Evolutionary conservation across 257 asterid genomes (phyloP).

Genomic region (Solanum chmielewskii): DNA sequence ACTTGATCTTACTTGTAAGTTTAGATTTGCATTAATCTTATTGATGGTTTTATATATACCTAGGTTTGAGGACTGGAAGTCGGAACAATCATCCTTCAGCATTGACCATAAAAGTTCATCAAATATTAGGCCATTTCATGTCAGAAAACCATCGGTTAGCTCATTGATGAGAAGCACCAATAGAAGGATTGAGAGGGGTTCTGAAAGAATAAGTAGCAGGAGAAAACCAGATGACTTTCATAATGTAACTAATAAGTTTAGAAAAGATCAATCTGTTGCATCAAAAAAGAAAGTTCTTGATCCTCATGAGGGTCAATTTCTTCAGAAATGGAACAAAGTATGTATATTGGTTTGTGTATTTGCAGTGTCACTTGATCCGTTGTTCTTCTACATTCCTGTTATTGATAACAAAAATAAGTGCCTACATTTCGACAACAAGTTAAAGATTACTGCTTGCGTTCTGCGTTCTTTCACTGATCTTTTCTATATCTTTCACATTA

Average conservation of each 20-base stretch:
- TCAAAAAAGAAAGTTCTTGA: slow-evolving; percentile 12
- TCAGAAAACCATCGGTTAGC: slow-evolving; percentile 11
- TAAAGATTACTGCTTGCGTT: slow-evolving; percentile 33
- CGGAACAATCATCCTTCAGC: slow-evolving; percentile 17
- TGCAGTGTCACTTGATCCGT: slow-evolving; percentile 42
- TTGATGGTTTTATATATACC: background rate
- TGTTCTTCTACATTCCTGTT: slow-evolving; percentile 58
- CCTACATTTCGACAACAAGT: slow-evolving; percentile 24
- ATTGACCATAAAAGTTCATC: background rate
- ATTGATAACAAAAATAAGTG: slow-evolving; percentile 20
- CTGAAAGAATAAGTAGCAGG: background rate
- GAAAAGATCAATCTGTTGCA: background rate
- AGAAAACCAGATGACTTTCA: background rate
- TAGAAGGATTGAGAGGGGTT: background rate
- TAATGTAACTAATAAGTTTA: background rate
- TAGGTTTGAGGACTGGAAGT: slow-evolving; percentile 37
- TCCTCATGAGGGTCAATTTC: slow-evolving; percentile 35
- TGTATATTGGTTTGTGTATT: slow-evolving; percentile 27
- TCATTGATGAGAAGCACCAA: background rate
- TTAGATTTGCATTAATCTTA: background rate
- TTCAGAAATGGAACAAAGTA: slow-evolving; percentile 45
- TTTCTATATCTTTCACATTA: slow-evolving; percentile 42
- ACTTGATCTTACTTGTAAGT: too few species aligned
- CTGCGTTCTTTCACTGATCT: slow-evolving; percentile 45
- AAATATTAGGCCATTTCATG: background rate